Conservation (phyloP, 176 grass and related monocot species). For the Aegilops sharonensis region DNA sequence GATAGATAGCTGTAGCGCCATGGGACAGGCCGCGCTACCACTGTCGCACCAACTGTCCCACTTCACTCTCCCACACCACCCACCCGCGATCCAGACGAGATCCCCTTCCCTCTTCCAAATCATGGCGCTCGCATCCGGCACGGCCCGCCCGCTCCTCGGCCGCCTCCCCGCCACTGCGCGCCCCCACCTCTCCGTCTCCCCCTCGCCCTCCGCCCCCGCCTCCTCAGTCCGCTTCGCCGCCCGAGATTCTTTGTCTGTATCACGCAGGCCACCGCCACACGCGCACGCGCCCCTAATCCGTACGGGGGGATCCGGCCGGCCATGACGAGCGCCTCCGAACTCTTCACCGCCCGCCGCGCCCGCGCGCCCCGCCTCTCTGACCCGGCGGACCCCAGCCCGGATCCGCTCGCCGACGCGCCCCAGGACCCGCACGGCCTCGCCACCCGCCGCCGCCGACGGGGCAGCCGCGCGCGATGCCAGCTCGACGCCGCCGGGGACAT, state of each 20-base stretch:
- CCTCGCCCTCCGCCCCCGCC: too few species aligned
- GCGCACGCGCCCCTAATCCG: background rate
- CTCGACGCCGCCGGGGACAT: slow-evolving; percentile 38
- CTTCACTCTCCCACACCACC: too few species aligned
- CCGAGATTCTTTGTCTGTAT: background rate
- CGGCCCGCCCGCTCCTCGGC: too few species aligned
- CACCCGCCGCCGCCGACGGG: slow-evolving; percentile 28
- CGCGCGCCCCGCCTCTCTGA: slow-evolving; percentile 64
- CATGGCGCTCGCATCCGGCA: too few species aligned
- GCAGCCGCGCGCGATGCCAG: slow-evolving; percentile 32
- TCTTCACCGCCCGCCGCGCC: slow-evolving; percentile 35
- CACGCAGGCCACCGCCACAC: background rate
- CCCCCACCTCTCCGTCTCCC: too few species aligned
- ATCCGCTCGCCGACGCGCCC: slow-evolving; percentile 29
- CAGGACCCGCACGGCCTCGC: slow-evolving; percentile 40
- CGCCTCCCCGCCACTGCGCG: too few species aligned
- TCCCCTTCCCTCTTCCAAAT: too few species aligned
- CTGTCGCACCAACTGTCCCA: too few species aligned
- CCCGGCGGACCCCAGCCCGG: background rate
- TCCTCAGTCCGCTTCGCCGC: too few species aligned
- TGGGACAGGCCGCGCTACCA: too few species aligned
- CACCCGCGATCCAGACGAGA: too few species aligned
- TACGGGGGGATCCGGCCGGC: background rate
- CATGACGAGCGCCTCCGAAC: slow-evolving; percentile 87
- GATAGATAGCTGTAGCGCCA: too few species aligned